Conservation (phyloP, 495 filamentous ascomycete species). For the Lepraria neglecta region DNA sequence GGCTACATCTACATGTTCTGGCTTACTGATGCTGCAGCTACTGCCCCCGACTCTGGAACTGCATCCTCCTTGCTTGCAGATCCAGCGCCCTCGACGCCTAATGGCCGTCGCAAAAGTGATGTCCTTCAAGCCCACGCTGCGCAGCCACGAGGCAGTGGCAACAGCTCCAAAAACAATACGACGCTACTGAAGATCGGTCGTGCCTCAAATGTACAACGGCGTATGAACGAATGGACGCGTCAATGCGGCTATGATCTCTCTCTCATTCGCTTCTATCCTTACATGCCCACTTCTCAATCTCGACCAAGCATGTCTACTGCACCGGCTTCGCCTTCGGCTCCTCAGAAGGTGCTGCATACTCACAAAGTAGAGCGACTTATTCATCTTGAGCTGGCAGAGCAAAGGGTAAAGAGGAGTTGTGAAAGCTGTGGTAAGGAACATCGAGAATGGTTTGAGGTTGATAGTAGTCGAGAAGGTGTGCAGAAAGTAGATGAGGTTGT, state of each 20-base stretch:
- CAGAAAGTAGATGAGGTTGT: slow-evolving; percentile 76
- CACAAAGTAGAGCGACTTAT: slow-evolving; percentile 88
- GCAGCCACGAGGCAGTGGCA: slow-evolving; percentile 24
- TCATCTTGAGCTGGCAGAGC: slow-evolving; percentile 75
- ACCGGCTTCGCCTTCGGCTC: slow-evolving; percentile 30
- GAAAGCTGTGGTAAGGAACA: slow-evolving; percentile 79
- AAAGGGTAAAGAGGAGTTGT: slow-evolving; percentile 63
- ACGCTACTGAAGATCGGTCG: slow-evolving; percentile 90
- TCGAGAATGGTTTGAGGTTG: slow-evolving; percentile 92
- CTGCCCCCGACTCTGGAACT: slow-evolving; percentile 49
- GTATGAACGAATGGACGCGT: slow-evolving; percentile 84
- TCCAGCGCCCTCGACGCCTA: slow-evolving; percentile 31
- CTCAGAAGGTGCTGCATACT: slow-evolving; percentile 68
- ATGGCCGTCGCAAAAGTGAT: slow-evolving; percentile 52
- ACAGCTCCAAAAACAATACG: slow-evolving; percentile 45
- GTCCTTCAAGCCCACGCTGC: slow-evolving; percentile 44
- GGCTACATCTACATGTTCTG: slow-evolving; percentile 99
- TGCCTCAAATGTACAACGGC: slow-evolving; percentile 80
- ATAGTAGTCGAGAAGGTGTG: slow-evolving; percentile 64
- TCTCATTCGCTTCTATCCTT: slow-evolving; percentile 87
- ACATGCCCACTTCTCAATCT: slow-evolving; percentile 53
- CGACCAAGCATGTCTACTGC: slow-evolving; percentile 27
- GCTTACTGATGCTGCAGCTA: slow-evolving; percentile 48
- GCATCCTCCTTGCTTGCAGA: slow-evolving; percentile 53
- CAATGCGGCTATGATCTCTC: slow-evolving; percentile 87